Percentiles rank a stretch among this genome's conserved stretches.
Conservation (phyloP, 1,284 basidiomycete genomes). For the Cutaneotrichosporon sp. region DNA sequence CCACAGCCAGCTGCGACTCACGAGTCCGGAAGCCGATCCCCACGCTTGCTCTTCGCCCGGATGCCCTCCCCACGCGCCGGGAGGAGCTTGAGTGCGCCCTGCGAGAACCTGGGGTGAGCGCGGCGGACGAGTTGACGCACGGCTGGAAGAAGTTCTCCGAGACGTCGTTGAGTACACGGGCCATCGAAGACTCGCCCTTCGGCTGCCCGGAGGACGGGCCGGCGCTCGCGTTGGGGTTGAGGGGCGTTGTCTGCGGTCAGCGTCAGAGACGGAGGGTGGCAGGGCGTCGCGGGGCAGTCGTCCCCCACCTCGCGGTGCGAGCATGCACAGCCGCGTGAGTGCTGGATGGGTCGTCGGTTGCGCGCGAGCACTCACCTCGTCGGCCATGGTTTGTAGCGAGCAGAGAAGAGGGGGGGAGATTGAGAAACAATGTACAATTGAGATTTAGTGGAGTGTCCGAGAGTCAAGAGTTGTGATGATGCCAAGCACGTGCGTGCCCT, state of each 20-base stretch:
- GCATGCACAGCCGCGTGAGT: not conserved
- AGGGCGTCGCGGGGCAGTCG: no score
- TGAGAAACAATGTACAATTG: not conserved
- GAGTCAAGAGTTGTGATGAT: not conserved
- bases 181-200: conserved; percentile 19
- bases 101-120: conserved; percentile 43
- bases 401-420: no score
- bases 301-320: not conserved
- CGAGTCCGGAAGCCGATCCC: conserved; percentile 50
- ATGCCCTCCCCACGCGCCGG: conserved; percentile 40
- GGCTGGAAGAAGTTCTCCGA: conserved; percentile 49
- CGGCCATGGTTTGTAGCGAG: conserved; percentile 3
- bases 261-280: not conserved
- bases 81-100: conserved; percentile 43
- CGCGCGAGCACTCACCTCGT: conserved; percentile 9
- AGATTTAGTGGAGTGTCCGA: not conserved
- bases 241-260: conserved; percentile 20
- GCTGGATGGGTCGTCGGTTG: no score
- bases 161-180: conserved; percentile 31
- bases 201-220: not conserved
- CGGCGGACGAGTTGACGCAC: conserved; percentile 24
- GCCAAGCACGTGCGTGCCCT: conserved; percentile 5
- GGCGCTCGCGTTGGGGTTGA: conserved; percentile 11
- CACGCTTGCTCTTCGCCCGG: conserved; percentile 48
- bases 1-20: conserved; percentile 24